Evolutionary conservation across 495 filamentous ascomycete species (phyloP).

Genomic region (Annulohypoxylon nitens): DNA sequence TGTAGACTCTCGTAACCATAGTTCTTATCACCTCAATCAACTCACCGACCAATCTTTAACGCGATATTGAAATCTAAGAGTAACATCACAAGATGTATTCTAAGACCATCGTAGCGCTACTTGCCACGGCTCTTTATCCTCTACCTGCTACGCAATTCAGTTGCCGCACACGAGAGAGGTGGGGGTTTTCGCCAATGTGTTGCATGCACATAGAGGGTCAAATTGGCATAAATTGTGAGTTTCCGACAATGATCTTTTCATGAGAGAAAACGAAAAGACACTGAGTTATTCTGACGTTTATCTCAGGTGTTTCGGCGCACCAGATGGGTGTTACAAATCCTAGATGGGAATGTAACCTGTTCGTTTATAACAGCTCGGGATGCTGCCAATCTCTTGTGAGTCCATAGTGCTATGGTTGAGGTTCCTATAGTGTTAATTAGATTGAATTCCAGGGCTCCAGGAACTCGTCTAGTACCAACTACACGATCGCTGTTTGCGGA

Average conservation of each 20-base stretch:
- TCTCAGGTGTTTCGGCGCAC: constrained; percentile 41
- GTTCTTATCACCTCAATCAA: not conserved
- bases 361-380: constrained; percentile 51
- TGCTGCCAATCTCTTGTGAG: constrained; percentile 51
- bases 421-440: not conserved
- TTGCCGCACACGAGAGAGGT: constrained; percentile 38
- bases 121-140: constrained; percentile 39
- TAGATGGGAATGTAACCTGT: constrained; percentile 49
- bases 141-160: constrained; percentile 33
- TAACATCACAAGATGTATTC: constrained; percentile 28
- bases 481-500: constrained; percentile 48
- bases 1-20: not conserved
- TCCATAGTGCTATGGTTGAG: not conserved
- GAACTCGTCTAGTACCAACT: constrained; percentile 45
- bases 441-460: constrained; percentile 43
- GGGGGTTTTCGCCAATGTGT: constrained; percentile 47
- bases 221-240: constrained; percentile 50
- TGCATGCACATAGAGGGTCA: constrained; percentile 50
- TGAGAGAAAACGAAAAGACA: not conserved
- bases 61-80: not conserved
- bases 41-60: not conserved
- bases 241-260: too few species aligned
- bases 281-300: constrained; percentile 13
- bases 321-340: constrained; percentile 46
- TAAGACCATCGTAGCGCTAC: constrained; percentile 26